Conservation (phyloP, 2,329 filamentous ascomycete species). For the Aspergillaceae sp. region DNA sequence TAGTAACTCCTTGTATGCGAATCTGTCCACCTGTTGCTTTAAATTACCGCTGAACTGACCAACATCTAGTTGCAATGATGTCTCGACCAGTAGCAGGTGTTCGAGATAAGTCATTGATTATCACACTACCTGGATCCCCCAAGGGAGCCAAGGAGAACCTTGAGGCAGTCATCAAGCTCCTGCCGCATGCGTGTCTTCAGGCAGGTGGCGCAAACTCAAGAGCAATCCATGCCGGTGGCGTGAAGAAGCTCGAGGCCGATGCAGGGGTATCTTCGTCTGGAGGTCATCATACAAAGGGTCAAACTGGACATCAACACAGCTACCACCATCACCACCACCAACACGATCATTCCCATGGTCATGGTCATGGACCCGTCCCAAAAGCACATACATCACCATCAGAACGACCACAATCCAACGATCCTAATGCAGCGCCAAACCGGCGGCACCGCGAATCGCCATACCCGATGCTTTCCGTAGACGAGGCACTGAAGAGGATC, state of each 20-base stretch:
- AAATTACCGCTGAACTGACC: conserved; percentile 13
- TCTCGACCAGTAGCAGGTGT: conserved; percentile 85
- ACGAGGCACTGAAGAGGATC: conserved; percentile 68
- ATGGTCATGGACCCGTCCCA: conserved; percentile 54
- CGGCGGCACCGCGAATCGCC: conserved; percentile 75
- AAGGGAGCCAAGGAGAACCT: conserved; percentile 94
- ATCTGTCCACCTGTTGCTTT: conserved; percentile 1
- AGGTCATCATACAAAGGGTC: conserved; percentile 3
- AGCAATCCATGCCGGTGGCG: conserved; percentile 66
- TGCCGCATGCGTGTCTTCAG: conserved; percentile 92
- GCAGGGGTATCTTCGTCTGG: conserved; percentile 50
- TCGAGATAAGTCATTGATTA: conserved; percentile 67
- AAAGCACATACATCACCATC: conserved; percentile 64
- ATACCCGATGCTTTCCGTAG: conserved; percentile 82
- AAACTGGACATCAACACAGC: conserved; percentile 11
- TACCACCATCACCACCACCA: conserved; percentile 32
- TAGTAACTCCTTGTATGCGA: conserved; percentile 72
- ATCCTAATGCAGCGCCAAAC: conserved; percentile 51
- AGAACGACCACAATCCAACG: conserved; percentile 50
- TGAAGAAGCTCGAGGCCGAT: conserved; percentile 75
- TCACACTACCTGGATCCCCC: conserved; percentile 88
- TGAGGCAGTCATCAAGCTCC: conserved; percentile 74
- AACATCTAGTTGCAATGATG: conserved; percentile 80
- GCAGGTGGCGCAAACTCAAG: conserved; percentile 76
- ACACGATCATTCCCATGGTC: conserved; percentile 48